A percentile compares a stretch with the other conserved stretches of the same genome.
phyloP scores from a whole-genome alignment of 148 eudicot genomes.

The Salicornia ramosissima region DNA sequence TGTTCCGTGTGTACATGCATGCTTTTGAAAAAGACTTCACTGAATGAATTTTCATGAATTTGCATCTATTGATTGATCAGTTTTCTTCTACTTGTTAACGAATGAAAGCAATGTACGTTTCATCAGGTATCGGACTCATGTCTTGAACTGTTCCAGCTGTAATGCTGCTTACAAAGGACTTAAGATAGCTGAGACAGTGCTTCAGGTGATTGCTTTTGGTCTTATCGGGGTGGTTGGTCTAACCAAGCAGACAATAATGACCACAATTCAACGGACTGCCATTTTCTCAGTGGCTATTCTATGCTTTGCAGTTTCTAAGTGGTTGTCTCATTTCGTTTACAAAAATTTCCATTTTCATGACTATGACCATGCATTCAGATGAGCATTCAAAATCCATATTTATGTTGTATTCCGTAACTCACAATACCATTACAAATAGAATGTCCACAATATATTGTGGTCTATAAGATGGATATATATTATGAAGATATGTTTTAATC shows the following conservation, averaged over 20 bases:
- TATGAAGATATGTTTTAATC: too few relatives aligned
- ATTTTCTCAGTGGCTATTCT: conserved; percentile 16
- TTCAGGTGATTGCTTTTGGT: conserved; percentile 51
- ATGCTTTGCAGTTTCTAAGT: conserved; percentile 50
- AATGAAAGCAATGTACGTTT: neutral
- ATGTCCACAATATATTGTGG: too few relatives aligned
- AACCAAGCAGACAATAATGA: conserved; percentile 40
- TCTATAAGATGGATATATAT: too few relatives aligned
- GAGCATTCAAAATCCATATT: too few relatives aligned
- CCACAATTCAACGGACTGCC: conserved; percentile 30
- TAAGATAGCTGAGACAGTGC: conserved; percentile 36
- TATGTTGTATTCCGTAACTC: too few relatives aligned
- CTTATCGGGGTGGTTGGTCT: conserved; percentile 52
- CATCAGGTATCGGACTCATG: conserved; percentile 84
- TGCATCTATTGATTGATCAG: conserved; percentile 36
- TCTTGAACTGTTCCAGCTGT: conserved; percentile 71
- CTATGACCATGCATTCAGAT: conserved; percentile 52
- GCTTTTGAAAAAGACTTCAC: neutral
- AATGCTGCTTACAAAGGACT: conserved; percentile 56
- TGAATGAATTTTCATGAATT: neutral
- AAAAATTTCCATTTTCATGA: conserved; percentile 76
- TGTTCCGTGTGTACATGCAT: neutral
- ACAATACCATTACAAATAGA: too few relatives aligned
- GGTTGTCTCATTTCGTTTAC: conserved; percentile 70
- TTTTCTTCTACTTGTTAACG: conserved; percentile 27